Evolutionary conservation across 345 rosid genomes (phyloP), one percentile per base, ranked within the genome.

Genomic region (Eucalyptus caleyi): DNA sequence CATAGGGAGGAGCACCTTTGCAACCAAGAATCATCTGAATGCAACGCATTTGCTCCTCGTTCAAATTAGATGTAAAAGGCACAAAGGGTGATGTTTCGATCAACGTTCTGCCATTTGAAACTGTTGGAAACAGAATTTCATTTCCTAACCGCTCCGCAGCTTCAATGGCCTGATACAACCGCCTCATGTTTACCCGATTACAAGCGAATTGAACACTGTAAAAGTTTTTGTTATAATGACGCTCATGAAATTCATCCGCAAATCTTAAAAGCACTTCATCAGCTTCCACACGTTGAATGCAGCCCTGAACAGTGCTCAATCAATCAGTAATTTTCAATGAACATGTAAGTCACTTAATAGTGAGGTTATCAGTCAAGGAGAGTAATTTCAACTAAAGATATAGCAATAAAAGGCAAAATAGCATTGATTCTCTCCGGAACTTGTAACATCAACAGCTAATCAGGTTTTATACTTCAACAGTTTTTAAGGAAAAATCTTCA

Each of bases 1-100:
- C 92, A 89, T 94, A 95, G 12, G 97, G 96, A 50, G 95, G 95
- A 87, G 92, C 95, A 59, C 95, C 95, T 89, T 91, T 90, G 91
- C 95, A 93, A 34, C 94, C 91, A 53, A 94, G 95, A 77, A 94
- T 93, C 93, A 87, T 93, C 91, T 92, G 91, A 86, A 95, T 86
- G 3, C 95, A 92, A 90, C 11, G 90, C 80, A 54, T 91, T 89
- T 95, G 97, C 91, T 95, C 97, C 92, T 91, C 93, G 6, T 94
- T 95, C 16, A 95, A 91, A 77, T 26, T 89, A 82, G 88, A 53
- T 4, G 93, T 60, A 34, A 93, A 90, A 30, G 95, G 94, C 49
- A 88, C 92, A 87, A 92, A 85, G 37, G 89, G 53, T 27, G 83
- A 37, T 30, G 87, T 83, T 62, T 92, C 86, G 54, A 90, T 88